These are phyloP conservation scores for Lotmaria passim DNA, from an alignment of 208 protist genomes.

Conservation along the genomic window DNA sequence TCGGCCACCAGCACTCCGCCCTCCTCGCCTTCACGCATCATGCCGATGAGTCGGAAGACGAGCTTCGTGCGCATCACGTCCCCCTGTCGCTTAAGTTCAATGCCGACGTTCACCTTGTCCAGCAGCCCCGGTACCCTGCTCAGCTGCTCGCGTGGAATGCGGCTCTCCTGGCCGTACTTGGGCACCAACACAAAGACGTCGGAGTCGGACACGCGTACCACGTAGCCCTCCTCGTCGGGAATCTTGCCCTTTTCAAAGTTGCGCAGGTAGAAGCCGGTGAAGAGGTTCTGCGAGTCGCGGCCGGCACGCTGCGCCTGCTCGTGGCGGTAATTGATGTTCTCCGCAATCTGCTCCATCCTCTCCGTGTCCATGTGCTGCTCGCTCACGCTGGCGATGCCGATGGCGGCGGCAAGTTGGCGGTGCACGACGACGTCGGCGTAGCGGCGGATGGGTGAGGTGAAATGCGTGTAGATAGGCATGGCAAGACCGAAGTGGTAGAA, in stretches of 20 bases:
- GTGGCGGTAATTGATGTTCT: slow-evolving; percentile 93
- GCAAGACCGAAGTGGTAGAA: slow-evolving; percentile 95
- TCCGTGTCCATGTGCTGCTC: slow-evolving; percentile 65
- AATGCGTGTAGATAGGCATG: slow-evolving; percentile 96
- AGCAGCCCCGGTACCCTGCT: slow-evolving; percentile 68
- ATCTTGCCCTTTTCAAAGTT: slow-evolving; percentile 75
- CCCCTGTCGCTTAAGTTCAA: slow-evolving; percentile 71
- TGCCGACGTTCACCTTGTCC: slow-evolving; percentile 79
- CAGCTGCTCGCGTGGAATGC: slow-evolving; percentile 77
- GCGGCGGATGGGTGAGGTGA: slow-evolving; percentile 95
- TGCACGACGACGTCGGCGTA: slow-evolving; percentile 96
- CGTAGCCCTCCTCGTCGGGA: slow-evolving; percentile 85
- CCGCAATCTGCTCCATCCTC: slow-evolving; percentile 75
- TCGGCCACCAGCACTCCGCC: slow-evolving; percentile 47
- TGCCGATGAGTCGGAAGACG: slow-evolving; percentile 64
- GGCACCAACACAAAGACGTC: slow-evolving; percentile 89
- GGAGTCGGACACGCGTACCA: slow-evolving; percentile 80
- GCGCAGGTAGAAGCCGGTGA: slow-evolving; percentile 91
- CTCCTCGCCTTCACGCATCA: slow-evolving; percentile 63
- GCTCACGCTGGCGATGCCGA: slow-evolving; percentile 59
- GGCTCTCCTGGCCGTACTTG: slow-evolving; percentile 90
- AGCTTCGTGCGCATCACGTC: slow-evolving; percentile 84
- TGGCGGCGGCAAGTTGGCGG: slow-evolving; percentile 85
- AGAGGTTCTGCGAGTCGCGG: slow-evolving; percentile 91
- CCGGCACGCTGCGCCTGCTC: slow-evolving; percentile 92